Evolutionary conservation across 2,329 filamentous ascomycete genomes (phyloP), one percentile per base, ranked within the genome.

Genomic region (Torrubiella hemipterigena): DNA sequence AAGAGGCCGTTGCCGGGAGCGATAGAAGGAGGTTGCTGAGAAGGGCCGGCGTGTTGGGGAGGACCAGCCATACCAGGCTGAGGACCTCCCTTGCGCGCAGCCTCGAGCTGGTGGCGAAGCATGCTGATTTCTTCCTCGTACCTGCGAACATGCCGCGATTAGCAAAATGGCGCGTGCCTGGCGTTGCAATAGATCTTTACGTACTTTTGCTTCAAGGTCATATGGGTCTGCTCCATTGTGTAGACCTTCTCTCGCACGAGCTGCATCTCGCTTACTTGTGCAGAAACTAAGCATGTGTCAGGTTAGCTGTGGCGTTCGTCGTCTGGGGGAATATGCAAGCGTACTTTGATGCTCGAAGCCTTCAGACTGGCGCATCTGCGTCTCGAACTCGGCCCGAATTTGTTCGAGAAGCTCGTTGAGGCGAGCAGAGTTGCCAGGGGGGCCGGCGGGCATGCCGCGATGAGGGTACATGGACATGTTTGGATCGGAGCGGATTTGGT

Each of bases 191-290:
- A 17, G 22, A 12, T 14, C 14, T 12, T 30, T 11, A 35, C 33
- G 8, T 67, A 96, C 89, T 95, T 93, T 57, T 78, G 71, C 65
- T 96, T 96, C 50, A 95, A 76, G 32, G 73, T 75, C 47, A 89
- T 70, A 50, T 96, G 91, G 29, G 79, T 75, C 53, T 93, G 86
- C 56, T 98, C 91, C 55, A 98, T 76, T 46, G 83, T 75, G 50
- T 85, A 95, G 37, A 98, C 84, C 59, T 94, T 95, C 52, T 87
- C 81, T 40, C 87, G 73, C 30, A 98, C 85, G 49, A 94, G 73
- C 53, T 94, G 84, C 71, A 96, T 91, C 61, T 98, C 91, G 49
- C 89, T 80, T 42, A 95, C 80, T 55, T 98, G 91, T 30, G 77
- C 74, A 36, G 83, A 77, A 51, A 96, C 91, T 95, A 55, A 29